These are phyloP conservation scores for Gossypium schwendimanii DNA, from an alignment of 441 rosid genomes.

Conservation along the genomic window DNA sequence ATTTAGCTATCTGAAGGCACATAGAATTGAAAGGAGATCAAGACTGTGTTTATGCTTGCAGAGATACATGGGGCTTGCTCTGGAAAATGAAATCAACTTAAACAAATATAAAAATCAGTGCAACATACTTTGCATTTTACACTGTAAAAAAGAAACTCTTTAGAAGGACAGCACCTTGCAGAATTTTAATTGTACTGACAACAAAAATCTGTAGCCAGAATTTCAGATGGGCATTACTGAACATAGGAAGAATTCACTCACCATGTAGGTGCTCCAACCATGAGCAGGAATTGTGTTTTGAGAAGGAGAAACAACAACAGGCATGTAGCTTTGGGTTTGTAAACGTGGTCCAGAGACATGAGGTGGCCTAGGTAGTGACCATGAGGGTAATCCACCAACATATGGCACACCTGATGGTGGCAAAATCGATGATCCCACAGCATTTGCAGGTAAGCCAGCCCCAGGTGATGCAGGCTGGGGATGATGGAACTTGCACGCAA, in stretches of 20 bases:
- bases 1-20: not conserved
- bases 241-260: slow-evolving; percentile 20
- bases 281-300: slow-evolving; percentile 52
- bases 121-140: not conserved
- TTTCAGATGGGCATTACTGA: not conserved
- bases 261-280: slow-evolving; percentile 68
- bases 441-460: slow-evolving; percentile 27
- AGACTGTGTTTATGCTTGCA: not conserved
- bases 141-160: not conserved
- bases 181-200: not conserved
- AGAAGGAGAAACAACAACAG: slow-evolving; percentile 51
- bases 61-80: not conserved
- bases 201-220: not conserved
- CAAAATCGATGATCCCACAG: slow-evolving; percentile 33
- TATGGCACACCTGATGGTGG: slow-evolving; percentile 46
- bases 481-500: slow-evolving; percentile 76
- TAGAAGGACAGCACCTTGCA: not conserved
- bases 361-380: slow-evolving; percentile 50
- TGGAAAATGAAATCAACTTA: not conserved
- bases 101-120: not conserved
- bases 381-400: slow-evolving; percentile 42
- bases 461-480: slow-evolving; percentile 57
- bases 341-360: slow-evolving; percentile 44
- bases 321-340: slow-evolving; percentile 49
- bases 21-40: not conserved